Evolutionary conservation across 2,329 filamentous ascomycete species (phyloP), one percentile per base, ranked within the genome.

Genomic region (Nemania sp.): DNA sequence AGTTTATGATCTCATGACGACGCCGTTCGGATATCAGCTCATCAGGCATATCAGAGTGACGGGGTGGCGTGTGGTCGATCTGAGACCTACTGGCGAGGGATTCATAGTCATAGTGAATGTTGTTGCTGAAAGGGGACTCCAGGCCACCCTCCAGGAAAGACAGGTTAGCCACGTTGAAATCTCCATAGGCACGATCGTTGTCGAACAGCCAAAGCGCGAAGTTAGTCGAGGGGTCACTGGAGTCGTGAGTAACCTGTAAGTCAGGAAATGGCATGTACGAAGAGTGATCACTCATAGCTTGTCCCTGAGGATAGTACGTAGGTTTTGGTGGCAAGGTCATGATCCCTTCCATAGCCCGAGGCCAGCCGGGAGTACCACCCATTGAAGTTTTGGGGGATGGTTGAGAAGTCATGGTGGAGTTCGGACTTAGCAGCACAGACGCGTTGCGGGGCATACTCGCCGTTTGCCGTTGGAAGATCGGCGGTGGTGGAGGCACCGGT

Each of bases 131-230:
- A 0, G 79, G 76, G 1, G 81, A 81, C 69, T 83, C 81, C 11
- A 83, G 72, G 2, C 80, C 80, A 18, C 78, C 79, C 47, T 83
- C 80, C 5, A 80, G 67, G 57, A 83, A 83, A 0, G 80, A 79
- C 3, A 81, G 67, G 17, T 75, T 77, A 3, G 77, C 70, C 15
- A 81, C 73, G 57, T 72, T 76, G 58, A 81, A 77, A 5, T 81
- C 79, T 37, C 71, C 72, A 47, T 77, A 79, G 25, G 67, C 74
- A 0, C 75, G 74, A 50, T 79, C 77, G 2, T 78, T 73, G 43
- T 83, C 78, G 62, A 84, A 83, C 3, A 84, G 72, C 82, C 82
- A 84, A 15, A 75, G 72, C 18, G 78, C 79, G 68, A 84, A 83
- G 69, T 80, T 81, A 25, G 78, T 76, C 29, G 76, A 74, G 3